Evolutionary conservation across 1,139 yeast species (phyloP), one percentile per base, ranked within the genome.

Genomic region (Protomyces gravidus): DNA sequence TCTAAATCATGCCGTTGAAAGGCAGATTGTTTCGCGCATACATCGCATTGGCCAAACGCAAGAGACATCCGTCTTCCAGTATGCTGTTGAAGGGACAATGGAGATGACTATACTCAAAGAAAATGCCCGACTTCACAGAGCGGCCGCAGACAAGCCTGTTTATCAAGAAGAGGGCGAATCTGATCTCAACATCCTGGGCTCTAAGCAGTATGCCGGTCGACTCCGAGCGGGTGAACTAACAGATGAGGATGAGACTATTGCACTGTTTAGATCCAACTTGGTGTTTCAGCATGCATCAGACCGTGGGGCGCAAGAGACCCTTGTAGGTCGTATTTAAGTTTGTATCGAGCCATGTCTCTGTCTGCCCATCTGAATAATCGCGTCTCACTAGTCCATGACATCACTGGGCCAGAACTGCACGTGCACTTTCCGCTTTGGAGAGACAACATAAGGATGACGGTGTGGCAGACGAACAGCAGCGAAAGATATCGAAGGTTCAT

Each of bases 11-110:
- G 85, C 95, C 1, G 76, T 89, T 55, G 97, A 92, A 67, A 71
- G 86, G 23, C 98, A 92, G 68, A 97, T 97, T 0, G 85, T 90
- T 60, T 87, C 95, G 48, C 79, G 98, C 65, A 84, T 92, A 49
- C 96, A 90, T 69, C 75, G 98, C 63, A 90, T 92, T 68, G 98
- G 98, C 0, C 98, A 92, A 70, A 80, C 78, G 2, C 75, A 77
- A 45, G 81, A 80, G 17, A 92, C 97, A 0, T 85, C 84, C 1
- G 95, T 92, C 1, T 90, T 97, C 96, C 84, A 86, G 80, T 89
- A 90, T 74, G 84, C 87, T 32, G 85, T 89, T 60, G 82, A 80
- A 62, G 84, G 85, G 50, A 83, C 96, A 0, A 94, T 92, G n/a
- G 98, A 92, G 71, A 96, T 90, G 69, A 84, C 86, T 57, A 86